Evolutionary conservation across 2,329 filamentous ascomycete genomes (phyloP).

Genomic region (Cladophialophora carrionii): DNA sequence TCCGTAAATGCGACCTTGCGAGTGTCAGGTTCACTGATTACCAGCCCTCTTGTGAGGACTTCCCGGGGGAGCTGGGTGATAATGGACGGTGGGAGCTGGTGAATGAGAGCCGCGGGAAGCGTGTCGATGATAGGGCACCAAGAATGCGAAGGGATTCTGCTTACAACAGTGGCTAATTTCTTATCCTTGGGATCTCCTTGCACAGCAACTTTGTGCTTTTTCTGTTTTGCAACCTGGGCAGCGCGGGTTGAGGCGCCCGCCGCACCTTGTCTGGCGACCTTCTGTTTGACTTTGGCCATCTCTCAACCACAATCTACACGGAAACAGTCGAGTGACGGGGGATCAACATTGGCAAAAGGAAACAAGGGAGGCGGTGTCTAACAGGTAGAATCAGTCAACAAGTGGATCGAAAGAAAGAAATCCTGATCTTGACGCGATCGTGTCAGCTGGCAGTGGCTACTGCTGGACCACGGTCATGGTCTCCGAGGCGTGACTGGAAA

Average conservation of each 20-base stretch:
- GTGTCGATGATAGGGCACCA: not conserved
- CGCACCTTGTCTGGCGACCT: conserved; percentile 19
- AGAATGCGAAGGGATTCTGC: not conserved
- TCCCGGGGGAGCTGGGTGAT: not conserved
- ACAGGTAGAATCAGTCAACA: conserved; percentile 19
- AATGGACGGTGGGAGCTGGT: not conserved
- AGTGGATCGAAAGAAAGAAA: not conserved
- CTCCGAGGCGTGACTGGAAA: not conserved
- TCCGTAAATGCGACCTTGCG: conserved; percentile 58
- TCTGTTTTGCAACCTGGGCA: conserved; percentile 39
- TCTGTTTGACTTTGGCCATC: conserved; percentile 31
- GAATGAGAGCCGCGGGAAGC: not conserved
- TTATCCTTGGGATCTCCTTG: conserved; percentile 64
- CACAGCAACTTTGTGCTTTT: conserved; percentile 61
- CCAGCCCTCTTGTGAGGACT: conserved; percentile 16
- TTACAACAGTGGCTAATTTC: conserved; percentile 59
- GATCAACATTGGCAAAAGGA: conserved; percentile 21
- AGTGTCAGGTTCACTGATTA: conserved; percentile 22
- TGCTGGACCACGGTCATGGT: conserved; percentile 3
- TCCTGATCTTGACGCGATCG: conserved; percentile 13
- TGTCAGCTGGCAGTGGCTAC: conserved; percentile 20
- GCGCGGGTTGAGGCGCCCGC: conserved; percentile 26
- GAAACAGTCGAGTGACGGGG: conserved; percentile 17
- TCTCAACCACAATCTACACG: conserved; percentile 25
- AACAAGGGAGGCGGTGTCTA: conserved; percentile 7